Evolutionary conservation across 2,329 filamentous ascomycete species (phyloP), one percentile per base, ranked within the genome.

Genomic region (Knufia fluminis): DNA sequence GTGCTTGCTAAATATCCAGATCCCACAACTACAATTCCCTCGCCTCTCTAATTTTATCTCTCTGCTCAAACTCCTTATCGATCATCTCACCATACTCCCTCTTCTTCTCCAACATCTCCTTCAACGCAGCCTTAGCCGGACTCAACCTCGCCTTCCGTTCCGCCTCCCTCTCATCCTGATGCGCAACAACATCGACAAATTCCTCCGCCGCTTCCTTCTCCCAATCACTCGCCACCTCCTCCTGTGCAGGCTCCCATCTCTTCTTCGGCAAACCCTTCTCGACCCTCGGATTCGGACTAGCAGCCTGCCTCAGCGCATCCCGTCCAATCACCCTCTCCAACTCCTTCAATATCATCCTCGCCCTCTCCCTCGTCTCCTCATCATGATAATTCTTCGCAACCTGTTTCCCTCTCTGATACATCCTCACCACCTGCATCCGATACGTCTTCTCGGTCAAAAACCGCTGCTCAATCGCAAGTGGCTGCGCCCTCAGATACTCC

Each of bases 321-420:
- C 23, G 19, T 8, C 45, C 45, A n/a, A 48, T 20, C 12, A 48
- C 10, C 14, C 31, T 33, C 38, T 54, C 52, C 20, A 59, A 14
- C 45, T 57, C 56, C 10, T 50, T 42, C 8, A 57, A 38, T 12
- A 59, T 28, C 3, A 36, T 50, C 9, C 46, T 26, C 16, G 54
- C 56, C 16, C 54, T 44, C 14, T 53, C 51, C 16, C 35, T 49
- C 3, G 55, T 54, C 42, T 52, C 48, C 1, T 41, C 41, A 26
- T 57, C 53, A 12, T 51, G 45, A 20, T 48, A 20, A 22, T 14
- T 10, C 35, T 23, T 26, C 9, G 22, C 33, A 3, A 48, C 42
- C 22, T 39, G 20, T 31, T 17, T n/a, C 9, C 33, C 33, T n/a
- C 22, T 33, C 24, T 16, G 14, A 28, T 54, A 57, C 32, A 55